phyloP scores from a whole-genome alignment of 2,329 filamentous ascomycete genomes.

The Botryosphaeria agaves region DNA sequence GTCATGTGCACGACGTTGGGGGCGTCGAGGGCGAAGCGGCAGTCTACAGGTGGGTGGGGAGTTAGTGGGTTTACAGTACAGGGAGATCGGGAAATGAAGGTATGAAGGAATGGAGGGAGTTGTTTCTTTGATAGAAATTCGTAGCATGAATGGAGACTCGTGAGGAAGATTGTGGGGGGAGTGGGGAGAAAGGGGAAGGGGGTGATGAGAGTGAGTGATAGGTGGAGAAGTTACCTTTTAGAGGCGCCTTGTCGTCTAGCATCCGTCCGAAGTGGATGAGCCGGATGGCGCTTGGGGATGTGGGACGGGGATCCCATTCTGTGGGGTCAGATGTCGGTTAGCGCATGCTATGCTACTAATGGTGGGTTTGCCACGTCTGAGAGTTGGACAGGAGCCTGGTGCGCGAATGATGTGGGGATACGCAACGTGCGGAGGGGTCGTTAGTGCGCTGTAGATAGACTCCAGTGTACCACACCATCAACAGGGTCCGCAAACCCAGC shows the following conservation, averaged over 20 bases:
- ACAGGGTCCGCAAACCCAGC: too few relatives aligned
- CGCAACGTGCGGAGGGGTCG: too few relatives aligned
- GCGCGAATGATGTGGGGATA: too few relatives aligned
- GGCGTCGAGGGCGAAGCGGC: conserved; percentile 54
- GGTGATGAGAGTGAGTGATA: too few relatives aligned
- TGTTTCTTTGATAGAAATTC: background rate
- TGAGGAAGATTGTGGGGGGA: too few relatives aligned
- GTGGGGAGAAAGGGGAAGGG: background rate
- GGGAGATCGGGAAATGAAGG: conserved; percentile 1
- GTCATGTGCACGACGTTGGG: conserved; percentile 93
- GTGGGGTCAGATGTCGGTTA: too few relatives aligned
- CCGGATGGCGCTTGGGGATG: conserved; percentile 75
- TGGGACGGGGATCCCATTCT: conserved; percentile 77
- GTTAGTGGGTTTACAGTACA: background rate
- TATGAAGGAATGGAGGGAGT: conserved; percentile 1
- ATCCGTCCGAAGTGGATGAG: conserved; percentile 85
- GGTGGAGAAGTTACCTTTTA: conserved; percentile 81
- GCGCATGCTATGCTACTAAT: too few relatives aligned
- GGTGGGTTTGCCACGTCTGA: too few relatives aligned
- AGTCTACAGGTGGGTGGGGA: conserved; percentile 53
- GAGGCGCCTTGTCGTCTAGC: conserved; percentile 68
- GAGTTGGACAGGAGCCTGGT: too few relatives aligned
- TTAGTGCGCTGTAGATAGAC: too few relatives aligned
- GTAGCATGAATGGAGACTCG: too few relatives aligned
- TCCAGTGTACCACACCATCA: conserved; percentile 4